phyloP scores from a whole-genome alignment of 2,329 filamentous ascomycete species.

The Pleoardoris graminearum region DNA sequence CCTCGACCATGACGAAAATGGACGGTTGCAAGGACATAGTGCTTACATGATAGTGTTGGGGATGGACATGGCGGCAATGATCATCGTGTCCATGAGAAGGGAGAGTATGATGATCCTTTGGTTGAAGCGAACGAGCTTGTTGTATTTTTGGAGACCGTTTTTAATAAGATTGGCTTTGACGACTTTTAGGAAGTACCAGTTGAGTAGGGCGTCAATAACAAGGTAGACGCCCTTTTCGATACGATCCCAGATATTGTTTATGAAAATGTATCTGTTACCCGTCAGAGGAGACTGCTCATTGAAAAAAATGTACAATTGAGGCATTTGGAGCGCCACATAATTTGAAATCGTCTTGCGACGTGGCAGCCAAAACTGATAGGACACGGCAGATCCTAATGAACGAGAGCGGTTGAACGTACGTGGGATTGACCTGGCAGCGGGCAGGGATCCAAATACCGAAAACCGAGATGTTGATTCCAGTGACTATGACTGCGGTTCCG shows the following conservation, averaged over 20 bases:
- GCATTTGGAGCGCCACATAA: too few species aligned
- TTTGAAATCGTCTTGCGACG: too few species aligned
- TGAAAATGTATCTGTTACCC: constrained; percentile 26
- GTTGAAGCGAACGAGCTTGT: constrained; percentile 56
- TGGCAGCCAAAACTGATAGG: too few species aligned
- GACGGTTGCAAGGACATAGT: background rate
- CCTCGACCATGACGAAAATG: too few species aligned
- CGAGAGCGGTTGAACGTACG: constrained; percentile 16
- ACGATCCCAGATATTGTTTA: constrained; percentile 47
- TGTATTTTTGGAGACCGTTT: constrained; percentile 57
- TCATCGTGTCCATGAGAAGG: constrained; percentile 55
- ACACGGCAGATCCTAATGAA: background rate
- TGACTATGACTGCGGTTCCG: constrained; percentile 42
- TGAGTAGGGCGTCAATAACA: constrained; percentile 42
- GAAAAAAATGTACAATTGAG: background rate
- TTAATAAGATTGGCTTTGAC: constrained; percentile 54
- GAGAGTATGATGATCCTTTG: constrained; percentile 55
- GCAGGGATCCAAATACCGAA: constrained; percentile 49
- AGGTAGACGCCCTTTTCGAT: constrained; percentile 45
- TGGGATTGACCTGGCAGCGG: constrained; percentile 36
- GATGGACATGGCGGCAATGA: constrained; percentile 54
- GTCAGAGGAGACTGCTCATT: background rate
- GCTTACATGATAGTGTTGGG: constrained; percentile 52
- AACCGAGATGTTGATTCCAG: constrained; percentile 43
- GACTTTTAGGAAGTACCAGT: constrained; percentile 47